Base-by-base conservation (phyloP, 176 grass and related monocot genomes). In the Eleusine indica region DNA sequence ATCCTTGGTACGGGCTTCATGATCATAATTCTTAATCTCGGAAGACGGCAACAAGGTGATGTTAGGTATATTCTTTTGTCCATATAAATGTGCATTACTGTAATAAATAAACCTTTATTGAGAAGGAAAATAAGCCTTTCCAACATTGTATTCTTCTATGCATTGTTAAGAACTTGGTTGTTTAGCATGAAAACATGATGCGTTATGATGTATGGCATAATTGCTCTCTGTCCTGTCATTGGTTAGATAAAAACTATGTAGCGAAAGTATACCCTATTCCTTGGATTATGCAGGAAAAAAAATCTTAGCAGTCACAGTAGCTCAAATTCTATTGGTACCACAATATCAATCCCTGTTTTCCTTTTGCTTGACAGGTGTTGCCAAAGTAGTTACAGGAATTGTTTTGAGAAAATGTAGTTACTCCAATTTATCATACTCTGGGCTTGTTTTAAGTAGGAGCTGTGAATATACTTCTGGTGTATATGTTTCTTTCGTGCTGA, bases 11-110 rank as follows among this genome's bases (percentile, higher is more conserved):
- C 91, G 2, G 89, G 96, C 49, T 98, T 98, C 86, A 81, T 95
- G 42, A 72, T 98, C 83, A 98, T 98, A 87, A 82, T 98, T 85
- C 79, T 87, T 65, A 98, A 98, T 85, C 96, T 98, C 28, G 96
- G 96, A 79, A 95, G 87, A 68, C 78, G 85, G 66, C 91, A 98
- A 66, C 89, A 93, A 73, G 96, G 96, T 58, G 96, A 98, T 80
- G 79, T 93, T 68, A 98, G 92, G 95, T 98, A 86, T 66, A 68
- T 38, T 62, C 19, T 78, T 19, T 32, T 9, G 41, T 51, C 15
- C 25, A 53, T 73, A 79, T 5, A 41, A 32, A 6, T 57, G 52
- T 79, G 4, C 53, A 8, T 63, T 81, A 30, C 28, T 82, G 66
- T 2, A 66, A 25, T 22, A 66, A 58, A 73, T 25, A 30, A 68